Conservation (phyloP, 2,329 filamentous ascomycete genomes). For the Pestalotiopsis sp. region DNA sequence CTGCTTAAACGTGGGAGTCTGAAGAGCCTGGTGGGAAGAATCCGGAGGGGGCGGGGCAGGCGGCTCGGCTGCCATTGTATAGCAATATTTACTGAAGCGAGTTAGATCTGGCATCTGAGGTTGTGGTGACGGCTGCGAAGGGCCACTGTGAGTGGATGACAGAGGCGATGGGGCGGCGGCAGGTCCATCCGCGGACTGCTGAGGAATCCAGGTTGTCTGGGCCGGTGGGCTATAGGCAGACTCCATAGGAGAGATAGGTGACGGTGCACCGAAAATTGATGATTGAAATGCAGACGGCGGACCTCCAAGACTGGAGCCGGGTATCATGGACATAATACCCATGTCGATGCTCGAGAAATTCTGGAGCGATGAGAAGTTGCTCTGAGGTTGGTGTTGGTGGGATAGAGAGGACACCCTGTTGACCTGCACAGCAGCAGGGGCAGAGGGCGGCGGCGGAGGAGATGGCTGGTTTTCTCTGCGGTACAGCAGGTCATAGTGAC, state of each 20-base stretch:
- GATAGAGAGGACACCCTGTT: slow-evolving; percentile 52
- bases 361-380: slow-evolving; percentile 40
- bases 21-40: slow-evolving; percentile 43
- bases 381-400: slow-evolving; percentile 47
- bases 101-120: slow-evolving; percentile 29
- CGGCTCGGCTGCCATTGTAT: slow-evolving; percentile 38
- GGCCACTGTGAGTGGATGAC: slow-evolving; percentile 21
- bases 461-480: slow-evolving; percentile 33
- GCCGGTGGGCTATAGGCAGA: slow-evolving; percentile 37
- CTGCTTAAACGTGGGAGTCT: slow-evolving; percentile 65
- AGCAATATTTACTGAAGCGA: slow-evolving; percentile 61
- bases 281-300: slow-evolving; percentile 31
- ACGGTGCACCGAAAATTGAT: slow-evolving; percentile 31
- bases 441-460: slow-evolving; percentile 28
- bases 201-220: slow-evolving; percentile 40
- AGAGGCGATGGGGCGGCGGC: slow-evolving; percentile 24
- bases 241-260: slow-evolving; percentile 37
- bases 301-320: slow-evolving; percentile 38
- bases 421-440: slow-evolving; percentile 50
- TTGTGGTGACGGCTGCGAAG: slow-evolving; percentile 35
- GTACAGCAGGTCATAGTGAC: slow-evolving; percentile 96
- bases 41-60: slow-evolving; percentile 39
- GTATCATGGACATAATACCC: slow-evolving; percentile 48
- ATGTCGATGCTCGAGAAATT: slow-evolving; percentile 47
- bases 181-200: slow-evolving; percentile 34